Evolutionary conservation across 345 rosid genomes (phyloP).

Genomic region (Populus nigra): DNA sequence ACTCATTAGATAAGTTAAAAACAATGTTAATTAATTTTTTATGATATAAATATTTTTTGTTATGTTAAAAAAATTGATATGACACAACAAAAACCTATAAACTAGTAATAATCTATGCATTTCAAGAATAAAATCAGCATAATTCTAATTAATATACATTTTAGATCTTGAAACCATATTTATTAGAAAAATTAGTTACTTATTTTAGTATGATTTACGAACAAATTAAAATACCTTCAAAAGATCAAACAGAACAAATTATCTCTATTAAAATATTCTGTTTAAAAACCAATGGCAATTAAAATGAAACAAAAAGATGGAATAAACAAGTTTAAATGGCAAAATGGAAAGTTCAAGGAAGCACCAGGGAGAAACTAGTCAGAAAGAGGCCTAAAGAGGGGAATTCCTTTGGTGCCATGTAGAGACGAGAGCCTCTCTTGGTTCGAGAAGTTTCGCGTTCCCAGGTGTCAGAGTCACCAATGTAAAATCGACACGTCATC

Average conservation of each 20-base stretch:
- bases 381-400: background rate
- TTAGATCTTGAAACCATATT: background rate
- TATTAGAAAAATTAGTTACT: background rate
- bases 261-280: too few relatives aligned
- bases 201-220: background rate
- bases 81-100: too few relatives aligned
- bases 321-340: background rate
- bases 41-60: too few relatives aligned
- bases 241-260: background rate
- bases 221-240: background rate
- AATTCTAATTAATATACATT: background rate
- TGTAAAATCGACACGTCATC: slow-evolving; percentile 22
- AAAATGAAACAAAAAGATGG: background rate
- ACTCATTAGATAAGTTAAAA: rapidly evolving
- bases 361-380: rapidly evolving
- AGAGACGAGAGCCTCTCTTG: background rate
- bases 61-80: too few relatives aligned
- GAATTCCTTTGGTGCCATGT: background rate
- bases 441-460: slow-evolving; percentile 30
- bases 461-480: slow-evolving; percentile 9
- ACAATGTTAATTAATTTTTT: too few relatives aligned
- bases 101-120: background rate
- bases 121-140: background rate
- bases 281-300: too few relatives aligned
- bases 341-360: background rate